Base-by-base conservation (phyloP, 2,329 filamentous ascomycete species). In the Cytospora piceicola region DNA sequence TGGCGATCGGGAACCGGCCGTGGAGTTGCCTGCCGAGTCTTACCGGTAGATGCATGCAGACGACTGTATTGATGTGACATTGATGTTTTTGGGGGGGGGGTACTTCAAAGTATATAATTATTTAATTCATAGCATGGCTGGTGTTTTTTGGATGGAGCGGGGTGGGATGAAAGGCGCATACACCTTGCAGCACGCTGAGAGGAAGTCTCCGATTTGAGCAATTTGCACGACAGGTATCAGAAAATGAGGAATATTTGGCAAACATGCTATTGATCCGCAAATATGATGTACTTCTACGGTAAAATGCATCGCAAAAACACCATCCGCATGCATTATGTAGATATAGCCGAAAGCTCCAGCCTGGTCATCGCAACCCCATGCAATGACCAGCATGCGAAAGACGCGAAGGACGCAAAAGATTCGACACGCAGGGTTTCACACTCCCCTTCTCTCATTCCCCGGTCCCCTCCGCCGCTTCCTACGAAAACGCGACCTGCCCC, bases 1-100 rank as follows among this genome's bases (percentile, higher is more conserved):
- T 5, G 42, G n/a, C 15, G 42, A 64, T 6, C 54, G 32, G 42
- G 46, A 27, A 22, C 24, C 46, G 14, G n/a, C 56, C 2, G 56
- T 60, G 7, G 62, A 64, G 49, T 29, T 64, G 32, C 42, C 62
- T 53, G 62, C 62, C 51, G 11, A 64, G 12, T 54, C 42, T 17
- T 22, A 15, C 24, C 59, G 51, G 20, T 61, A 55, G 30, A 8
- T 9, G 11, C 8, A 36, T 2, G 7, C 34, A 36, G 34, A 20
- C 4, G 39, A 20, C 20, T 42, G 29, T 2, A 5, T 3, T 36
- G 15, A 30, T 36, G 20, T n/a, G 17, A 22, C n/a, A 22, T 46
- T 3, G 42, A 8, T 46, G 7, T 22, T 22, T 22, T 22, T 9
- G 20, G 42, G n/a, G n/a, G n/a, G n/a, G n/a, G n/a, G 42, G 42